Evolutionary conservation across 768 basidiomycete genomes (phyloP), one percentile per base, ranked within the genome.

Genomic region (Boletellus ananas): DNA sequence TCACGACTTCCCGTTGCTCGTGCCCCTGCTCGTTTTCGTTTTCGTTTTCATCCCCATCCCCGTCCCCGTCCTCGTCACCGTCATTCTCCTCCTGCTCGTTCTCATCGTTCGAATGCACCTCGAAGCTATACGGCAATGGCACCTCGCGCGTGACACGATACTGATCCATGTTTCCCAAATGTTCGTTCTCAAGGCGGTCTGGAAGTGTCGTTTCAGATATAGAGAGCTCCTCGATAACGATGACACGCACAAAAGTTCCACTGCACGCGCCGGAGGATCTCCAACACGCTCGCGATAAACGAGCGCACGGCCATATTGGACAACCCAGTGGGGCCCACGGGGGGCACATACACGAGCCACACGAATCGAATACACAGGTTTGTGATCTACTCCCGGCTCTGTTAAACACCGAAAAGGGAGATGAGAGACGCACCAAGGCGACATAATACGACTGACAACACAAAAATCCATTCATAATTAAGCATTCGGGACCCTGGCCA

Each of bases 131-230:
- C 2, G 90, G 91, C 29, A 94, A 67, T 0, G 90, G 88, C 7
- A 94, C 84, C 60, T 96, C 90, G 27, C 85, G 76, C 1, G 89
- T 92, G 25, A 89, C 84, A 17, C 91, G 87, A 64, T 93, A 95
- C 59, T 93, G 91, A 79, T 94, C 93, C 67, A 91, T 81, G 66
- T 94, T 94, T 75, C 92, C 91, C n/a, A 94, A 73, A 54, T 95
- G 93, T 71, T 95, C 93, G 69, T 90, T 94, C 65, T 94, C 89
- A 37, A 90, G 70, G 56, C 88, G 87, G 64, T 80, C 85, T 89
- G 23, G n/a, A n/a, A n/a, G n/a, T n/a, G n/a, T 23, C 23, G 23
- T 23, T 23, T 23, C 23, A 3, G n/a, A n/a, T n/a, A n/a, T n/a
- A n/a, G n/a, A n/a, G n/a, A n/a, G n/a, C n/a, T n/a, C n/a, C n/a